A percentile compares a stretch with the other conserved stretches of the same genome.
phyloP scores from a whole-genome alignment of 805 yeast genomes.

The Yamadazyma ubonensis region DNA sequence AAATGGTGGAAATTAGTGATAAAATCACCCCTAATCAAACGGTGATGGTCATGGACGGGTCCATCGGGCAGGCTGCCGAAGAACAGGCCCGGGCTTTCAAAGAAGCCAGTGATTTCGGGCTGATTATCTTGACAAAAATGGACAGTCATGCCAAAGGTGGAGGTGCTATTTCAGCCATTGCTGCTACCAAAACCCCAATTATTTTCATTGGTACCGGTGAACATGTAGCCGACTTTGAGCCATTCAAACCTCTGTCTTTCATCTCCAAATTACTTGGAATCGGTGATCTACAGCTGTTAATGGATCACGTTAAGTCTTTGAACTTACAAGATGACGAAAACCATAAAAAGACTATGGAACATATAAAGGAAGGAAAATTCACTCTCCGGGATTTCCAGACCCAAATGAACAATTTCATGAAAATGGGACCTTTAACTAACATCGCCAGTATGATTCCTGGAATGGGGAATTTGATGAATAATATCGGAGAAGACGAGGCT shows the following conservation, averaged over 20 bases:
- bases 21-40: slow-evolving; percentile 94
- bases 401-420: slow-evolving; percentile 91
- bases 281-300: slow-evolving; percentile 90
- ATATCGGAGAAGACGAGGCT: slow-evolving; percentile 90
- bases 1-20: slow-evolving; percentile 89
- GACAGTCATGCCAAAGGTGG: slow-evolving; percentile 99
- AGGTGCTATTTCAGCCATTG: slow-evolving; percentile 98
- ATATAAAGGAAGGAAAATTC: slow-evolving; percentile 92
- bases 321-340: slow-evolving; percentile 64
- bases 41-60: slow-evolving; percentile 94
- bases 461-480: slow-evolving; percentile 76
- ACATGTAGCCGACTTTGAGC: slow-evolving; percentile 89
- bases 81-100: slow-evolving; percentile 92
- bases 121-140: slow-evolving; percentile 92
- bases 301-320: slow-evolving; percentile 89
- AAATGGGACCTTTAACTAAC: slow-evolving; percentile 95
- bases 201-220: slow-evolving; percentile 98
- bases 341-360: slow-evolving; percentile 87
- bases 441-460: slow-evolving; percentile 96
- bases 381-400: slow-evolving; percentile 88
- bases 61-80: slow-evolving; percentile 98
- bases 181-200: slow-evolving; percentile 93
- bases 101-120: slow-evolving; percentile 90
- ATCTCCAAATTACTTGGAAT: slow-evolving; percentile 91
- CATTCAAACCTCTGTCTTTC: slow-evolving; percentile 85